phyloP scores from a whole-genome alignment of 2,329 filamentous ascomycete species.

The Calonectria hongkongensis region DNA sequence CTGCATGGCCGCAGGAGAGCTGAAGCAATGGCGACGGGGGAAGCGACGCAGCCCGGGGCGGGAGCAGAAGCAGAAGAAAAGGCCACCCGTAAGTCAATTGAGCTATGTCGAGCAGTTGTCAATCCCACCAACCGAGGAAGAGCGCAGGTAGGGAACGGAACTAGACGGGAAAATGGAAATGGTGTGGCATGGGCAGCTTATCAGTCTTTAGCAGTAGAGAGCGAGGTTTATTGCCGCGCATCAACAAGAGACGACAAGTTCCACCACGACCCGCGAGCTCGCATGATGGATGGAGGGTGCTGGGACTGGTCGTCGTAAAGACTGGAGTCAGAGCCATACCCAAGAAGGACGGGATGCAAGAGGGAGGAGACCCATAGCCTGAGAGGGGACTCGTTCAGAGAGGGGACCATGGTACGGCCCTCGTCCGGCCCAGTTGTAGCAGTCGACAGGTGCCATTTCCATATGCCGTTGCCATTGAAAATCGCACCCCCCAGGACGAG shows the following conservation, averaged over 20 bases:
- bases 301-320: constrained; percentile 32
- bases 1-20: constrained; percentile 42
- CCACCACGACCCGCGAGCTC: constrained; percentile 41
- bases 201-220: constrained; percentile 53
- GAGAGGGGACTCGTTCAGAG: constrained; percentile 22
- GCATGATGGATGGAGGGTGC: constrained; percentile 41
- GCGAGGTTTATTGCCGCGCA: constrained; percentile 46
- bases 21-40: constrained; percentile 30
- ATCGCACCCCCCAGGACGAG: constrained; percentile 36
- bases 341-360: constrained; percentile 20
- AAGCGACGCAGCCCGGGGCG: constrained; percentile 34
- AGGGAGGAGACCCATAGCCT: constrained; percentile 17
- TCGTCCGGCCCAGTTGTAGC: constrained; percentile 39
- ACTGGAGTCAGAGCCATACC: constrained; percentile 30
- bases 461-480: constrained; percentile 37
- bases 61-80: constrained; percentile 36
- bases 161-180: constrained; percentile 45
- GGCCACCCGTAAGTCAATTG: constrained; percentile 41
- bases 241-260: constrained; percentile 39
- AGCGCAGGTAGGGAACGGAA: constrained; percentile 47
- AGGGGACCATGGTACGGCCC: constrained; percentile 37
- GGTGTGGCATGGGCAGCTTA: constrained; percentile 55
- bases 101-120: constrained; percentile 25
- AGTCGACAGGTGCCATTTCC: constrained; percentile 34
- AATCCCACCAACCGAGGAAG: constrained; percentile 47